Evolutionary conservation across 2,329 filamentous ascomycete species (phyloP).

Genomic region (Xenoacremonium recifei): DNA sequence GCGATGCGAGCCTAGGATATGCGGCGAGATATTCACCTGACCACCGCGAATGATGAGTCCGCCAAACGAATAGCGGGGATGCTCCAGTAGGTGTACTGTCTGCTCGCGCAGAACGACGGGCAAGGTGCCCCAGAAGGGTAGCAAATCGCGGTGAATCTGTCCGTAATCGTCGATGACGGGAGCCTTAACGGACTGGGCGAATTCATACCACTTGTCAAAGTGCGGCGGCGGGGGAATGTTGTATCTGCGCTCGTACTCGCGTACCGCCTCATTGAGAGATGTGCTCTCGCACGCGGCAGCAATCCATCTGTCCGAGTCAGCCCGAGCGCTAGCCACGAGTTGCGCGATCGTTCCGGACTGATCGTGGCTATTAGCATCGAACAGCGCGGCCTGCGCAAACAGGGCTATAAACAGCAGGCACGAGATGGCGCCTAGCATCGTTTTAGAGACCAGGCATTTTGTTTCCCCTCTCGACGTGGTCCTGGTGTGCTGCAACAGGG

Average conservation of each 20-base stretch:
- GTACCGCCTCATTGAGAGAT: slow-evolving; percentile 31
- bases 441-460: no score
- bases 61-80: slow-evolving; percentile 36
- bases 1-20: slow-evolving; percentile 31
- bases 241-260: slow-evolving; percentile 43
- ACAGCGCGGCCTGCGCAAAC: no score
- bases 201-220: slow-evolving; percentile 80
- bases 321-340: slow-evolving; percentile 10
- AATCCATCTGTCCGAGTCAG: slow-evolving; percentile 12
- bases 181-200: slow-evolving; percentile 60
- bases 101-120: slow-evolving; percentile 63
- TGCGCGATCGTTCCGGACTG: slow-evolving; percentile 15
- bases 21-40: slow-evolving; percentile 41
- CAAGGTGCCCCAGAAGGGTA: slow-evolving; percentile 73
- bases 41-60: slow-evolving; percentile 60
- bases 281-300: slow-evolving; percentile 17
- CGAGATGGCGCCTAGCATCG: no score
- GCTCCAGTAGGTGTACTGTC: slow-evolving; percentile 29
- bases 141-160: slow-evolving; percentile 68
- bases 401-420: no score
- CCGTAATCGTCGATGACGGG: slow-evolving; percentile 75
- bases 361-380: no score
- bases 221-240: slow-evolving; percentile 69
- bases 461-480: no score
- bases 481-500: no score